phyloP scores from a whole-genome alignment of 148 eudicot species.

The Oxyria digyna region DNA sequence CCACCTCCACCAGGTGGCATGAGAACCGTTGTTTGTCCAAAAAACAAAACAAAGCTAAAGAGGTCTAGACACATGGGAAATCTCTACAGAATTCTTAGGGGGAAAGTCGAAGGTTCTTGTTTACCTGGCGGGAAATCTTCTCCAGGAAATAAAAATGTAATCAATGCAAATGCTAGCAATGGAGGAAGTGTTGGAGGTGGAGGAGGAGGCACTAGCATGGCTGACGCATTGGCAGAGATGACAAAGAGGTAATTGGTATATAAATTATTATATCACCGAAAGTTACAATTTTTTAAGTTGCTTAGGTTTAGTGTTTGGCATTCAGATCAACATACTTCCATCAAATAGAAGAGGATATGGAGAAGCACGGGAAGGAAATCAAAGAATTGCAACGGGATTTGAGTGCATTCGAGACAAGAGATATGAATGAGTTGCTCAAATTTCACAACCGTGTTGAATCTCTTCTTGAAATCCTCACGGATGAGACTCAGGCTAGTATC shows the following conservation, averaged over 20 bases:
- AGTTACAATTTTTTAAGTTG: not conserved
- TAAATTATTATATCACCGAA: not conserved
- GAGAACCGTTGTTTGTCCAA: constrained; percentile 37
- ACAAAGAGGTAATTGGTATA: constrained; percentile 52
- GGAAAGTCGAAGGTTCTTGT: constrained; percentile 85
- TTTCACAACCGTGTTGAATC: constrained; percentile 73
- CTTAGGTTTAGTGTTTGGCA: not conserved
- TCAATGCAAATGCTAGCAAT: constrained; percentile 10
- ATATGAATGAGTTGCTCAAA: constrained; percentile 76
- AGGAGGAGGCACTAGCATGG: constrained; percentile 55
- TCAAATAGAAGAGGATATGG: constrained; percentile 87
- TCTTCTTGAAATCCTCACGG: constrained; percentile 80
- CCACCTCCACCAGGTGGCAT: constrained; percentile 63
- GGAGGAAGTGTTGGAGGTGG: constrained; percentile 10
- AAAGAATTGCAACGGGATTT: constrained; percentile 50
- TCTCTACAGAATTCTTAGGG: constrained; percentile 65
- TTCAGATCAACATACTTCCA: constrained; percentile 76
- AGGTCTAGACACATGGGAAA: constrained; percentile 92
- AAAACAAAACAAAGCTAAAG: constrained; percentile 51
- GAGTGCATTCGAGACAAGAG: constrained; percentile 55
- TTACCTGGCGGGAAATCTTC: constrained; percentile 42
- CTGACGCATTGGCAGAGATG: constrained; percentile 97
- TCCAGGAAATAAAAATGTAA: constrained; percentile 34
- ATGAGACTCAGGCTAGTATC: constrained; percentile 68
- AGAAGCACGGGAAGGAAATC: constrained; percentile 45